Base-by-base conservation (phyloP, 2,329 filamentous ascomycete genomes). In the Fusarium incarnatum region DNA sequence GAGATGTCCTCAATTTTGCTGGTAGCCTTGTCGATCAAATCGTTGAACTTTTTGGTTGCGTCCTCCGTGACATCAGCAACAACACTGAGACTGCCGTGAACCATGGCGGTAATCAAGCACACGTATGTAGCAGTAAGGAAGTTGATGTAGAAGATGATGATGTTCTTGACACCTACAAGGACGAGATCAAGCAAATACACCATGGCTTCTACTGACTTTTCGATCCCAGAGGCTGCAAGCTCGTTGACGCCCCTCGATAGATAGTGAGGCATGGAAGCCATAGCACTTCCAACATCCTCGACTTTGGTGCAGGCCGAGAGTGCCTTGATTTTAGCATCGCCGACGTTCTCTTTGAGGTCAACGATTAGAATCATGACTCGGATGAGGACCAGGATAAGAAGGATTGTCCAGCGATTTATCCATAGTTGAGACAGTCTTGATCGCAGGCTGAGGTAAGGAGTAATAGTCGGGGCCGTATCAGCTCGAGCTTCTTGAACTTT, bases 261-360 rank as follows among this genome's bases (percentile, higher is more conserved):
- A 82, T 97, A 98, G 81, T 98, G 92, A 60, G 96, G 96, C 94
- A 98, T 97, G 40, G 96, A 98, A 41, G 95, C 96, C 93, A 99
- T 95, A 65, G 94, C 88, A 78, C 94, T 98, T 68, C 95, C 96
- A 73, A 97, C 89, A 72, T 93, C 93, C 83, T 99, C 95, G 49
- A 98, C 95, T 79, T 92, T 92, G 61, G 91, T 94, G 80, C 96
- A 99, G 70, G 95, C 94, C 55, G 93, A 91, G 56, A 97, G 87
- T 25, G 96, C 95, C 84, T 97, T 90, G 59, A 83, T 81, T 79
- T 94, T 91, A 49, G 96, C 95, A 60, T 90, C 89, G 56, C 81
- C 88, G 70, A 98, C 88, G 77, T 94, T 90, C 73, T 89, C 85
- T 77, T 94, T 86, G 68, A 98, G 87, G 73, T 87, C 87, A 58